Evolutionary conservation across 257 asterid genomes (phyloP).

Genomic region (Linderniella brevidens): DNA sequence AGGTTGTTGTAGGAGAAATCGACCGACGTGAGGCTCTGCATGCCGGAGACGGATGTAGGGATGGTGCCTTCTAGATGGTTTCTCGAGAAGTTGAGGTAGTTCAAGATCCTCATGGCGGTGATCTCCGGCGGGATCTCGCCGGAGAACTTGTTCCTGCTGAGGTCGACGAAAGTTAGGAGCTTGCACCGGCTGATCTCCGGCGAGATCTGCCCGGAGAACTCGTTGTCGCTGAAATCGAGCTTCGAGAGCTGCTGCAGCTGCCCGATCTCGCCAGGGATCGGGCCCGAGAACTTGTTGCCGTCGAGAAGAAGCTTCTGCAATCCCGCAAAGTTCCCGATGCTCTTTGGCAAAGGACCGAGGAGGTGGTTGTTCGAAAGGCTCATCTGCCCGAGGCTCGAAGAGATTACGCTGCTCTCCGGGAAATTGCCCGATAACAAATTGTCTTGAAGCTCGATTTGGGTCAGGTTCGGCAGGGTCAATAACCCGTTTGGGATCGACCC

Average conservation of each 20-base stretch:
- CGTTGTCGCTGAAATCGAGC: conserved; percentile 79
- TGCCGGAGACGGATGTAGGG: conserved; percentile 56
- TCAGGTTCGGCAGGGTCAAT: conserved; percentile 53
- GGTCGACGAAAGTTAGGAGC: conserved; percentile 70
- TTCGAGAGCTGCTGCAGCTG: conserved; percentile 81
- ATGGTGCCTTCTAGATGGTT: conserved; percentile 63
- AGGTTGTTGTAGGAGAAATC: conserved; percentile 88
- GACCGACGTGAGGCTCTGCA: conserved; percentile 90
- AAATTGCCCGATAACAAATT: conserved; percentile 64
- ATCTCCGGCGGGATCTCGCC: conserved; percentile 75
- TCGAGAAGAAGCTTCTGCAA: conserved; percentile 92
- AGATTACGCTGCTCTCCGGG: conserved; percentile 29
- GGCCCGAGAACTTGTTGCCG: conserved; percentile 74
- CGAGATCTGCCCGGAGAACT: conserved; percentile 48
- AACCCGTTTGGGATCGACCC: conserved; percentile 79
- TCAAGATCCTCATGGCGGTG: conserved; percentile 72
- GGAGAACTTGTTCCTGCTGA: conserved; percentile 69
- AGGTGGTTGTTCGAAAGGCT: conserved; percentile 74
- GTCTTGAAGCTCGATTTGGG: conserved; percentile 83
- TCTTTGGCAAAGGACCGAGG: conserved; percentile 60
- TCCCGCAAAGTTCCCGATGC: conserved; percentile 64
- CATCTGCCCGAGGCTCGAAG: conserved; percentile 58
- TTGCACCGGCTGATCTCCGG: conserved; percentile 69
- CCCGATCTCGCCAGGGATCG: conserved; percentile 65
- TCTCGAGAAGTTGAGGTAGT: conserved; percentile 72